Base-by-base conservation (phyloP, 2,329 filamentous ascomycete genomes). In the Neocucurbitaria cava region DNA sequence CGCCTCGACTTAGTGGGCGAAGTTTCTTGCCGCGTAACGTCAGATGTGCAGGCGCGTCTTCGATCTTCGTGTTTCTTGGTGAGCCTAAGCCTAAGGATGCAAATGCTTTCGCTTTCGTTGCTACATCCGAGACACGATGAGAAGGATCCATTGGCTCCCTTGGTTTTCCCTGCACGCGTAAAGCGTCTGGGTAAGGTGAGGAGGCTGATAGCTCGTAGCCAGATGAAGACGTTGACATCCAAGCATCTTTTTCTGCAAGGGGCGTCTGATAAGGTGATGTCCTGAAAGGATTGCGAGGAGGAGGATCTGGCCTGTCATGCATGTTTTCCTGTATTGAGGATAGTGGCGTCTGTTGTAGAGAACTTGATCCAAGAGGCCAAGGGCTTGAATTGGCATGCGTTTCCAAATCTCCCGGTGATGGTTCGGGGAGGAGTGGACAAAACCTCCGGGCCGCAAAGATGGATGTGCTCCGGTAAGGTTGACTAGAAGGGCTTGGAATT, bases 351-450 rank as follows among this genome's bases (percentile, higher is more conserved):
- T 55, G 45, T n/a, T 59, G 59, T 3, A 58, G 42, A 33, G 51
- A 17, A 3, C 33, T 48, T 1, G 56, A 23, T 11, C 36, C 47
- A 18, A 49, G 26, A 21, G 58, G 51, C 51, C 56, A 60, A 3
- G 59, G 39, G 26, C n/a, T 41, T 35, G 61, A 9, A 20, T 67
- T 56, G 44, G 56, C 46, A 6, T 50, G 33, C 46, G 53, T 58
- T 18, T 66, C 62, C 18, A 46, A 24, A 7, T 50, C 1, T 36
- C 64, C 61, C 21, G 69, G 63, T 35, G 64, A 70, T 31, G 70
- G 62, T n/a, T 73, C 71, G 36, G 71, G 70, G 17, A 74, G 52
- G 6, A 73, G 54, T 35, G 66, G 68, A 30, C 62, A 69, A 39
- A 66, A 71, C 10, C 45, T 56, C 24, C 66, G 64, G 44, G 41